These are phyloP conservation scores for Cercospora sp. DNA, from an alignment of 2,329 filamentous ascomycete species.

Conservation along the genomic window DNA sequence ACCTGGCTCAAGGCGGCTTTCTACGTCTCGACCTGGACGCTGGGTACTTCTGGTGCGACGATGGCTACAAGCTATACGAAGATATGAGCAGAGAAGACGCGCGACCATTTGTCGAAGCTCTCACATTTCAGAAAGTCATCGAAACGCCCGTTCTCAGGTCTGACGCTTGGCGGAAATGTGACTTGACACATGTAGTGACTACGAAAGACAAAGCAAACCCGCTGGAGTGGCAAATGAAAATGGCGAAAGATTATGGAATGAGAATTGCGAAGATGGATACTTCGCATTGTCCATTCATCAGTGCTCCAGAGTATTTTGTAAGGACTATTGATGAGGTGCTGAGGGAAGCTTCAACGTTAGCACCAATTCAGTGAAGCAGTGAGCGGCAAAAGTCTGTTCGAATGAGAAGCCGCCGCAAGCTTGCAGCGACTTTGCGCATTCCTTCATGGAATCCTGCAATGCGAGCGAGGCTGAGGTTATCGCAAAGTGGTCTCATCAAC, in stretches of 20 bases:
- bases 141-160: not conserved
- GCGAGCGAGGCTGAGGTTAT: no score
- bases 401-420: no score
- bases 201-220: slow-evolving; percentile 10
- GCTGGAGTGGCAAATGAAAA: slow-evolving; percentile 6
- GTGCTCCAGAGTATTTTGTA: slow-evolving; percentile 14
- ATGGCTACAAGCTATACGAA: slow-evolving; percentile 14
- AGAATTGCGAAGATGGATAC: slow-evolving; percentile 15
- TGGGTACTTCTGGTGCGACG: not conserved
- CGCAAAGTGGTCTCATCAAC: no score
- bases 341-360: not conserved
- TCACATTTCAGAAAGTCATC: slow-evolving; percentile 10
- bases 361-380: not conserved
- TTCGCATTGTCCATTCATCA: slow-evolving; percentile 16
- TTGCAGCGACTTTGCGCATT: no score
- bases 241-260: slow-evolving; percentile 16
- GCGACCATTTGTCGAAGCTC: slow-evolving; percentile 14
- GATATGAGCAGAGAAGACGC: slow-evolving; percentile 18
- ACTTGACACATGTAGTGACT: slow-evolving; percentile 7
- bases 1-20: not conserved
- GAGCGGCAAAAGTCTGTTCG: no score
- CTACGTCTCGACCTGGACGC: not conserved
- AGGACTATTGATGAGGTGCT: slow-evolving; percentile 9
- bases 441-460: no score
- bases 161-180: slow-evolving; percentile 5